Conservation (phyloP, 305 asterid genomes). For the Fraxinus ornus region DNA sequence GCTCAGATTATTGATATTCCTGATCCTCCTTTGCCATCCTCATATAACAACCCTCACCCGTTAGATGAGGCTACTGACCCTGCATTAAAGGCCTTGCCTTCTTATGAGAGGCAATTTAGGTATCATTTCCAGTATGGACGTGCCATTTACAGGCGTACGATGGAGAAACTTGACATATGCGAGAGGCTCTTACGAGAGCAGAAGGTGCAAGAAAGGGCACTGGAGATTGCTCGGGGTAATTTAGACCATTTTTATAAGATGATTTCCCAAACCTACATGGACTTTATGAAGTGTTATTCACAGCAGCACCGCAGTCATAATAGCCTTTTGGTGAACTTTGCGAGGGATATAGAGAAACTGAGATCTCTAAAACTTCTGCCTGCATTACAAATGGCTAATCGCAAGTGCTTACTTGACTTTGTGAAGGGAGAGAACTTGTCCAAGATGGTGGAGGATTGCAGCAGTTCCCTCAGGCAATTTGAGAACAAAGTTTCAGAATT, state of each 20-base stretch:
- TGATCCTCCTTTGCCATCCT: conserved; percentile 55
- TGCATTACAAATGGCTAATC: conserved; percentile 53
- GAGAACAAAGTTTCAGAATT: conserved; percentile 86
- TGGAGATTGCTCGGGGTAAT: conserved; percentile 86
- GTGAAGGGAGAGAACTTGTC: conserved; percentile 82
- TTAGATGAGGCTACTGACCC: conserved; percentile 90
- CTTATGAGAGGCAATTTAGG: conserved; percentile 87
- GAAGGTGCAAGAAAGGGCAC: conserved; percentile 88
- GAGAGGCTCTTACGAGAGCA: conserved; percentile 74
- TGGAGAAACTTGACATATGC: conserved; percentile 50
- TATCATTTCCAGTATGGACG: conserved; percentile 79
- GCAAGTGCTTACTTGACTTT: conserved; percentile 81
- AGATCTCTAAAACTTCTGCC: conserved; percentile 71
- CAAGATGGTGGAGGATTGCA: conserved; percentile 77
- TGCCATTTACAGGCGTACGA: conserved; percentile 64
- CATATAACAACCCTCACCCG: conserved; percentile 61
- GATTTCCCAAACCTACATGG: conserved; percentile 68
- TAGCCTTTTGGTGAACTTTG: conserved; percentile 64
- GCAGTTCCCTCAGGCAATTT: conserved; percentile 81
- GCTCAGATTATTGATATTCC: conserved; percentile 55
- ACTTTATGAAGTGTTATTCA: conserved; percentile 65
- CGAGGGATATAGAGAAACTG: conserved; percentile 76
- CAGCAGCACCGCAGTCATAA: conserved; percentile 78
- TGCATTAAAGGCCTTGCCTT: conserved; percentile 81
- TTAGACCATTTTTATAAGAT: conserved; percentile 77